Conservation (phyloP, 768 basidiomycete species). For the Russula compacta region DNA sequence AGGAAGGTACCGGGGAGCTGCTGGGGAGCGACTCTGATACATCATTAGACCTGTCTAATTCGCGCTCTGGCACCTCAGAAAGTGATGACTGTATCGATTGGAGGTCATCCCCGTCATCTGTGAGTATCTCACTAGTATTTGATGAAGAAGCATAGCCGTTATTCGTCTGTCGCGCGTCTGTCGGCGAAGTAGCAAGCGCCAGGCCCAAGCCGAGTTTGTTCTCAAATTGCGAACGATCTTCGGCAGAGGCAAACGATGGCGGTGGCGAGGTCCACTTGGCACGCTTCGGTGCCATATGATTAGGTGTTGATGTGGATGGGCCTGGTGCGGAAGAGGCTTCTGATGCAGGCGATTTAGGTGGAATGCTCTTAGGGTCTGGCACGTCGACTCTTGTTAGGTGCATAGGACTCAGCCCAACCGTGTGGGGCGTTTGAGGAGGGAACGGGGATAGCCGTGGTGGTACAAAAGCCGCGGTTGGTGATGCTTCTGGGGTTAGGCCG, state of each 20-base stretch:
- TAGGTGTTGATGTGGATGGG: constrained; percentile 22
- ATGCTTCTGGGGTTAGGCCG: constrained; percentile 44
- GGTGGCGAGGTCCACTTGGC: constrained; percentile 82
- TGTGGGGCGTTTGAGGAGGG: constrained; percentile 65
- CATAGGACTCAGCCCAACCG: constrained; percentile 52
- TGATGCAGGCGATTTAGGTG: constrained; percentile 30
- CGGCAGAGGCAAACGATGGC: constrained; percentile 62
- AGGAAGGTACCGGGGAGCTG: constrained; percentile 3
- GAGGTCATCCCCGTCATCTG: constrained; percentile 69
- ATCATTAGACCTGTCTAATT: not conserved
- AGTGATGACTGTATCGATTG: constrained; percentile 50
- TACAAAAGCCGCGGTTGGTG: constrained; percentile 34
- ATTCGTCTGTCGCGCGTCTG: constrained; percentile 48
- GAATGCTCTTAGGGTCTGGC: constrained; percentile 33
- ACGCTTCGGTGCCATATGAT: constrained; percentile 76
- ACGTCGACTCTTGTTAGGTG: constrained; percentile 34
- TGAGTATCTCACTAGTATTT: constrained; percentile 53
- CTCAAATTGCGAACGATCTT: constrained; percentile 59
- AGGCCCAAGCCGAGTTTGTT: constrained; percentile 56
- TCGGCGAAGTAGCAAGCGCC: constrained; percentile 58
- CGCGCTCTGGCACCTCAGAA: constrained; percentile 9
- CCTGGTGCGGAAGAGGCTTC: constrained; percentile 13
- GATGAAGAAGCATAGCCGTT: constrained; percentile 42
- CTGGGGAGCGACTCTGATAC: constrained; percentile 11
- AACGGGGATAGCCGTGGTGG: constrained; percentile 36